Percentiles rank a stretch among this genome's conserved stretches.
phyloP scores from a whole-genome alignment of 192 early-diverging fungal genomes.

The Backusella westeae region DNA sequence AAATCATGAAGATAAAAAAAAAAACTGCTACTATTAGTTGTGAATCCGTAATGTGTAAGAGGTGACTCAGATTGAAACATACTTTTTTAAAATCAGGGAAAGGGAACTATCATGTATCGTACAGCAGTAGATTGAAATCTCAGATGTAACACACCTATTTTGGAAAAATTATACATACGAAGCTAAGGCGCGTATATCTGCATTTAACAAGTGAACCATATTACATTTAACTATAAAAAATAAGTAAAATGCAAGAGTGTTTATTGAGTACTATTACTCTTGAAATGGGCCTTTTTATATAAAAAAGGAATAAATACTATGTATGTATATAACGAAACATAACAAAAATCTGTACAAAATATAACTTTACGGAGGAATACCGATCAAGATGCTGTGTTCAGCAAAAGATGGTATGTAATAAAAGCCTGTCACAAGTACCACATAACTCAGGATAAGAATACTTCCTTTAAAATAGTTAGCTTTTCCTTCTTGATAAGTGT shows the following conservation, averaged over 20 bases:
- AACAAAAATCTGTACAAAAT: background rate
- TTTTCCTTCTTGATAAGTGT: constrained; percentile 94
- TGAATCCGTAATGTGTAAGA: background rate
- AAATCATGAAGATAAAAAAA: background rate
- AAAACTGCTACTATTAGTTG: background rate
- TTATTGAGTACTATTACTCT: background rate
- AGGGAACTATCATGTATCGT: too few relatives aligned
- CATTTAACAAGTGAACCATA: background rate
- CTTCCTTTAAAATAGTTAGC: constrained; percentile 97
- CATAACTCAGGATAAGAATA: constrained; percentile 85
- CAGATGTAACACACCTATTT: background rate
- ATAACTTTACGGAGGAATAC: background rate
- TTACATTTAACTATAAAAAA: too few relatives aligned
- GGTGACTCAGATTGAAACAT: background rate
- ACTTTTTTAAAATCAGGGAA: background rate
- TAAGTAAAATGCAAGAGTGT: background rate
- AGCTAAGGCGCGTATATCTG: background rate
- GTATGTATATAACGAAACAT: background rate
- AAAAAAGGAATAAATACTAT: constrained; percentile 6
- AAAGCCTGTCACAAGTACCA: constrained; percentile 77
- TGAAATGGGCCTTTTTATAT: background rate
- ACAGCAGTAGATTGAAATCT: too few relatives aligned
- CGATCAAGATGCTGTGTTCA: constrained; percentile 19
- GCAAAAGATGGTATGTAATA: constrained; percentile 62
- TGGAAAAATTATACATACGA: background rate